Evolutionary conservation across 169 alveolate genomes (phyloP).

Genomic region (Eimeria maxima): DNA sequence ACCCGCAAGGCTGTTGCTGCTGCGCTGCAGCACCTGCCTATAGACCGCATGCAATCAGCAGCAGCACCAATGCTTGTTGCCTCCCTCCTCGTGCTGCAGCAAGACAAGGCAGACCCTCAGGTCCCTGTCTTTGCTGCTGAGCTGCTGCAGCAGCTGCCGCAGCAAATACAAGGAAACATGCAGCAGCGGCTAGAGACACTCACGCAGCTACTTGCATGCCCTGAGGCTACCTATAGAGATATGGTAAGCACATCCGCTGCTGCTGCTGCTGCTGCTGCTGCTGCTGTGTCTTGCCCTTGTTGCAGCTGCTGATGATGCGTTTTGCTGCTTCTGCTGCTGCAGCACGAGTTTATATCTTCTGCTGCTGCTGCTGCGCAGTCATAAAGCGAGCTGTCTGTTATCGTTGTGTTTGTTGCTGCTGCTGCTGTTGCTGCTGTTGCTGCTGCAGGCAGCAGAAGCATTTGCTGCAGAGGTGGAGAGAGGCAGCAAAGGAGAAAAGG

Average conservation of each 20-base stretch:
- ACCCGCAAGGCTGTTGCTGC: slow-evolving; percentile 48
- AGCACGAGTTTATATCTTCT: background rate
- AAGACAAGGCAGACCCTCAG: background rate
- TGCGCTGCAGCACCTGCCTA: slow-evolving; percentile 26
- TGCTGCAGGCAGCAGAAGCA: slow-evolving; percentile 56
- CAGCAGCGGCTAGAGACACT: slow-evolving; percentile 34
- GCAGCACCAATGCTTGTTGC: background rate
- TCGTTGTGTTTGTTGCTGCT: background rate
- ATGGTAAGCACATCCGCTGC: slow-evolving; percentile 18
- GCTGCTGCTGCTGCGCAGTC: background rate
- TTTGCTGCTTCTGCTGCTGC: background rate
- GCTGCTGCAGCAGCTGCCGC: slow-evolving; percentile 64
- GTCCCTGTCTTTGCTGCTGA: slow-evolving; percentile 20
- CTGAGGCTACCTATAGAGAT: background rate
- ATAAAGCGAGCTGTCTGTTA: background rate
- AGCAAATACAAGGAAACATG: slow-evolving; percentile 13
- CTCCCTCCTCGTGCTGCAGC: slow-evolving; percentile 13
- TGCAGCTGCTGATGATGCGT: background rate
- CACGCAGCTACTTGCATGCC: slow-evolving; percentile 40
- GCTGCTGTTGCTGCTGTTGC: slow-evolving; percentile 67
- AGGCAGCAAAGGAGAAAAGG: background rate
- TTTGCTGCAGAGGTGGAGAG: slow-evolving; percentile 23
- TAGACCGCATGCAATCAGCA: background rate
- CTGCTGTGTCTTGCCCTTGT: background rate
- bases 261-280: slow-evolving; percentile 54